These are phyloP conservation scores for Leucocoprinus leucothites DNA, from an alignment of 768 basidiomycete species.

Conservation along the genomic window DNA sequence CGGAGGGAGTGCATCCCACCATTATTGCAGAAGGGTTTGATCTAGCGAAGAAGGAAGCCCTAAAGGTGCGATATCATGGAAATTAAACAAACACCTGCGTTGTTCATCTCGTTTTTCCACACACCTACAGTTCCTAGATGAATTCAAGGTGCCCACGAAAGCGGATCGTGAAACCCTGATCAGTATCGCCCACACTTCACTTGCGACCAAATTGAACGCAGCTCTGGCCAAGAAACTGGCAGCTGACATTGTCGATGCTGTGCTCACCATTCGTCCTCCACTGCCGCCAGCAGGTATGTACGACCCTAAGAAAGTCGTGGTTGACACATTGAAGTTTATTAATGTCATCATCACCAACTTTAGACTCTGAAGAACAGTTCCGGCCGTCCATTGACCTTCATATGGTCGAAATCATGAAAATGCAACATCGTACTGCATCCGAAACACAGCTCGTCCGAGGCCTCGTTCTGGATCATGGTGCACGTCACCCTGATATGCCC, in stretches of 20 bases:
- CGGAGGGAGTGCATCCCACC: constrained; percentile 97
- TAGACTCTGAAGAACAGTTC: constrained; percentile 65
- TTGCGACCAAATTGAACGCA: constrained; percentile 87
- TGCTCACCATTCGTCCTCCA: constrained; percentile 79
- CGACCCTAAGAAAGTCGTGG: neutral
- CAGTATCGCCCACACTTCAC: constrained; percentile 92
- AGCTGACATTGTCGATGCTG: constrained; percentile 93
- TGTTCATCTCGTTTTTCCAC: neutral
- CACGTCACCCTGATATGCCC: constrained; percentile 98
- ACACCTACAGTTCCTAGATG: constrained; percentile 77
- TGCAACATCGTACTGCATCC: constrained; percentile 98
- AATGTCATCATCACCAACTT: constrained; percentile 11
- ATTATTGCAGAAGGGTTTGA: constrained; percentile 96
- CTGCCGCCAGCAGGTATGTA: constrained; percentile 54
- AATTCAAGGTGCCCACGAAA: constrained; percentile 74
- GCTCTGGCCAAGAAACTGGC: constrained; percentile 84
- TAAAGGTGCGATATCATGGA: constrained; percentile 52
- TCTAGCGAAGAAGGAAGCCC: constrained; percentile 94
- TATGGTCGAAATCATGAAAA: constrained; percentile 99
- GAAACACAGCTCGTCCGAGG: constrained; percentile 96
- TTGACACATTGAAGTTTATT: neutral
- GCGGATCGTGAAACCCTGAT: constrained; percentile 90
- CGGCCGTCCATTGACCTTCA: constrained; percentile 94
- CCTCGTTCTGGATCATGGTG: constrained; percentile 95
- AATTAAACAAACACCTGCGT: constrained; percentile 1